Conservation (phyloP, 2,329 filamentous ascomycete species). For the Pseudocercospora eumusae region DNA sequence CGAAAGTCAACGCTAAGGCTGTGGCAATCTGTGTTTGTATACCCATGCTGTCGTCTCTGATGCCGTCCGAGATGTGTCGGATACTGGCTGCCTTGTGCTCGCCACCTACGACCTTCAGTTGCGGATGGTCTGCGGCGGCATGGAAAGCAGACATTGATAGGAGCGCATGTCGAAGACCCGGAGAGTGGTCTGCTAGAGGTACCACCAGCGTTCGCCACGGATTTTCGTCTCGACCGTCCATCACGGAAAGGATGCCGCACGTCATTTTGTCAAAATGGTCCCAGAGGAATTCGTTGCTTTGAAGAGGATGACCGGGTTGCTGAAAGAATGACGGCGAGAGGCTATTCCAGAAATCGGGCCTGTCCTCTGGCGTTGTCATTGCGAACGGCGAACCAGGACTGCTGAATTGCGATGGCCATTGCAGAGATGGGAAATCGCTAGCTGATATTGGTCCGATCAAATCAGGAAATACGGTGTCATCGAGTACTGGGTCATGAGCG, state of each 20-base stretch:
- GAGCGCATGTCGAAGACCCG: constrained; percentile 68
- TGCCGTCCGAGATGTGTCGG: constrained; percentile 58
- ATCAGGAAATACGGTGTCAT: constrained; percentile 25
- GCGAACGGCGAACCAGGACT: constrained; percentile 20
- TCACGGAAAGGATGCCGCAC: constrained; percentile 70
- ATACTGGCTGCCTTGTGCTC: constrained; percentile 69
- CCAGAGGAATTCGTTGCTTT: constrained; percentile 61
- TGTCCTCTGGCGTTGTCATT: constrained; percentile 3
- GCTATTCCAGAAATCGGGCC: constrained; percentile 8
- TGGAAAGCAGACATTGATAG: constrained; percentile 71
- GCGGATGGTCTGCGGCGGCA: constrained; percentile 59
- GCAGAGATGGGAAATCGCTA: constrained; percentile 17
- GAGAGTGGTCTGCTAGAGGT: constrained; percentile 65
- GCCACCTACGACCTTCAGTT: constrained; percentile 63
- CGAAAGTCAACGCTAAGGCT: constrained; percentile 68
- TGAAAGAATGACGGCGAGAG: constrained; percentile 11
- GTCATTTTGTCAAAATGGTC: constrained; percentile 65
- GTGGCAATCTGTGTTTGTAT: constrained; percentile 68
- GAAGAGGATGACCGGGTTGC: constrained; percentile 36
- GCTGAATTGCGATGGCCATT: constrained; percentile 26
- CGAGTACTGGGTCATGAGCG: constrained; percentile 30
- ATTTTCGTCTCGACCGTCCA: constrained; percentile 68
- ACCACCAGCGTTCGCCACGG: constrained; percentile 72
- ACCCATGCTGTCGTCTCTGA: constrained; percentile 60
- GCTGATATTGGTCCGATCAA: constrained; percentile 24